Conservation (phyloP, 371 early-diverging fungal species). For the Mucor ambiguus region DNA sequence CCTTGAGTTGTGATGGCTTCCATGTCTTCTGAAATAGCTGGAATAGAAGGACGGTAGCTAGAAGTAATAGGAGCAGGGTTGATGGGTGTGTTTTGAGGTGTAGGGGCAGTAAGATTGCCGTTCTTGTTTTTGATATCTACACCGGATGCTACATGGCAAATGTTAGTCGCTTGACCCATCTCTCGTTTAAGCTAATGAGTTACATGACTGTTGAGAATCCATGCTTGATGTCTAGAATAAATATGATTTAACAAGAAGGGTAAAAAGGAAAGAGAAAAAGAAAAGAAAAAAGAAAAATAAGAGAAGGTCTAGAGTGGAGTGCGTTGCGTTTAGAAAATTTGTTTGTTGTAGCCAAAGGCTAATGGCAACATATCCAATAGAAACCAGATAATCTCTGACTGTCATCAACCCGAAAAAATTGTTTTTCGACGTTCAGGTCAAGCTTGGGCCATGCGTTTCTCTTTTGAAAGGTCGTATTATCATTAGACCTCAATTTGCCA, state of each 20-base stretch:
- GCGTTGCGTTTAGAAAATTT: neutral
- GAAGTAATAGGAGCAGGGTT: conserved; percentile 66
- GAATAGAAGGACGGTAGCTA: conserved; percentile 50
- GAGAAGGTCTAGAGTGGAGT: too few species aligned
- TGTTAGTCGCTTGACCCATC: neutral
- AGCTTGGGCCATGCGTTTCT: too few species aligned
- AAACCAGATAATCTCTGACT: conserved; percentile 1
- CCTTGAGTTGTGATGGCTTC: conserved; percentile 40
- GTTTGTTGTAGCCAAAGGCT: conserved; percentile 4
- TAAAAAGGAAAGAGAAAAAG: neutral
- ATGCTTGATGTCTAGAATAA: conserved; percentile 2
- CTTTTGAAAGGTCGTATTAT: too few species aligned
- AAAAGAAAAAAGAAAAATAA: neutral
- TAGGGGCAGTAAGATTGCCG: conserved; percentile 60
- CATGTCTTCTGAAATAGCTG: conserved; percentile 52
- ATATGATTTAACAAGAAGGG: neutral
- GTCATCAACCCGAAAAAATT: neutral
- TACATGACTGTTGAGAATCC: conserved; percentile 22
- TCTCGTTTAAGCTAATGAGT: neutral
- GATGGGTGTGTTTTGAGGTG: conserved; percentile 78
- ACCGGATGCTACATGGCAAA: conserved; percentile 16
- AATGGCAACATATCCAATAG: neutral
- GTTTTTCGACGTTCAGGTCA: neutral
- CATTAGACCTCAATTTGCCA: too few species aligned
- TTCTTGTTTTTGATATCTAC: conserved; percentile 47